These are phyloP conservation scores for Pezicula neosporulosa DNA, from an alignment of 2,329 filamentous ascomycete species.

Conservation along the genomic window DNA sequence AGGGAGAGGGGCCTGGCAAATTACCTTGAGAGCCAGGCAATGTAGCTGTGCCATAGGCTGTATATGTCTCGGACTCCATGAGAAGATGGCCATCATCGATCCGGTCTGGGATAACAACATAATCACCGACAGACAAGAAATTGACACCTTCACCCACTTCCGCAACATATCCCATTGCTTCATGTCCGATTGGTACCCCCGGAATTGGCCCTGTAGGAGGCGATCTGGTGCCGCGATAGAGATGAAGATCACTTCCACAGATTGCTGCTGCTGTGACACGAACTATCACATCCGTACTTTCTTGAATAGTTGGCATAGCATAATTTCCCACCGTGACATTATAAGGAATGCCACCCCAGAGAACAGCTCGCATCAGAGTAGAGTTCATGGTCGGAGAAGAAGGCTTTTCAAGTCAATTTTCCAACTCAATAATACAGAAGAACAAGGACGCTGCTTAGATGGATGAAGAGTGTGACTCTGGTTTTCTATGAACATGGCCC, in stretches of 20 bases:
- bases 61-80: neutral
- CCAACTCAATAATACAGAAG: no score
- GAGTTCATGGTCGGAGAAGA: neutral
- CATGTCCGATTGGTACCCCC: conserved; percentile 39
- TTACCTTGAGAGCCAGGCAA: conserved; percentile 1
- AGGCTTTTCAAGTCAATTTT: neutral
- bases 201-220: conserved; percentile 22
- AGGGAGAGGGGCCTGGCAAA: neutral
- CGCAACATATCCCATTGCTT: conserved; percentile 45
- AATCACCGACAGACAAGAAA: conserved; percentile 41
- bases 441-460: no score
- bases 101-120: conserved; percentile 39
- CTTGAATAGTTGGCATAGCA: conserved; percentile 6
- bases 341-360: neutral
- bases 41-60: neutral
- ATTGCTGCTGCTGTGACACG: conserved; percentile 42
- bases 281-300: conserved; percentile 31
- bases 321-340: neutral
- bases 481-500: no score
- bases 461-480: no score
- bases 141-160: conserved; percentile 39
- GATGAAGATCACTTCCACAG: conserved; percentile 52
- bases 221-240: conserved; percentile 32
- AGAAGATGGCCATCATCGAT: neutral
- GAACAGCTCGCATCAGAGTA: neutral